A percentile compares a stretch with the other conserved stretches of the same genome.
phyloP scores from a whole-genome alignment of 257 asterid species.

The Osmanthus fragrans region DNA sequence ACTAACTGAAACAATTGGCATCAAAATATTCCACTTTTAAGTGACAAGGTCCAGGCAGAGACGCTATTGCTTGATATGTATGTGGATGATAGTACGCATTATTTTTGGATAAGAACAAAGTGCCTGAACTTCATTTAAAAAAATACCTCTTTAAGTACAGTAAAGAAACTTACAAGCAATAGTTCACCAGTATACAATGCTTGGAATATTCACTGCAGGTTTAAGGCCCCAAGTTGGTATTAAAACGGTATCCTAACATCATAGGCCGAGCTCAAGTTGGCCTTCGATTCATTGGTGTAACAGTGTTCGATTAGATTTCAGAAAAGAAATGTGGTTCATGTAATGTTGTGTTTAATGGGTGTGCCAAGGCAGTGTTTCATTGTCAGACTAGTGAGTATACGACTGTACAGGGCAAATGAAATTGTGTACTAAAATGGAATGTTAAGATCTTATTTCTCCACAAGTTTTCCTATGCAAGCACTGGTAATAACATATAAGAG shows the following conservation, averaged over 20 bases:
- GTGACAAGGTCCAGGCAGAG: too few species aligned
- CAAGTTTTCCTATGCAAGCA: conserved; percentile 19
- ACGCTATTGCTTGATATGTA: too few species aligned
- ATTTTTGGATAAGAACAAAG: neutral
- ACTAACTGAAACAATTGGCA: neutral
- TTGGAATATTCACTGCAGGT: neutral
- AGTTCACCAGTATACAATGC: neutral
- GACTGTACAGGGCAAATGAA: too few species aligned
- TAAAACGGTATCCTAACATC: neutral
- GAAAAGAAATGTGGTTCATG: neutral
- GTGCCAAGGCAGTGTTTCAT: neutral
- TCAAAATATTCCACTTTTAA: too few species aligned
- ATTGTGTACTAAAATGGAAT: too few species aligned
- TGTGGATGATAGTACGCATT: too few species aligned
- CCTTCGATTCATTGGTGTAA: neutral
- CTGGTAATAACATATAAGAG: conserved; percentile 7
- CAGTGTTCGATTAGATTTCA: neutral
- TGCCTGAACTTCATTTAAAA: neutral
- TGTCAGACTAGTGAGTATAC: neutral
- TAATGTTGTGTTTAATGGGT: neutral
- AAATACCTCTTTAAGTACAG: neutral
- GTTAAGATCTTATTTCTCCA: neutral
- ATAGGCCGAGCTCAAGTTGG: neutral
- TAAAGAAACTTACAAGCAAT: neutral
- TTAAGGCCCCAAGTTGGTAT: neutral